A percentile compares a stretch with the other conserved stretches of the same genome.
Evolutionary conservation across 331 rosid genomes (phyloP).

Genomic region (Malus hybrid): DNA sequence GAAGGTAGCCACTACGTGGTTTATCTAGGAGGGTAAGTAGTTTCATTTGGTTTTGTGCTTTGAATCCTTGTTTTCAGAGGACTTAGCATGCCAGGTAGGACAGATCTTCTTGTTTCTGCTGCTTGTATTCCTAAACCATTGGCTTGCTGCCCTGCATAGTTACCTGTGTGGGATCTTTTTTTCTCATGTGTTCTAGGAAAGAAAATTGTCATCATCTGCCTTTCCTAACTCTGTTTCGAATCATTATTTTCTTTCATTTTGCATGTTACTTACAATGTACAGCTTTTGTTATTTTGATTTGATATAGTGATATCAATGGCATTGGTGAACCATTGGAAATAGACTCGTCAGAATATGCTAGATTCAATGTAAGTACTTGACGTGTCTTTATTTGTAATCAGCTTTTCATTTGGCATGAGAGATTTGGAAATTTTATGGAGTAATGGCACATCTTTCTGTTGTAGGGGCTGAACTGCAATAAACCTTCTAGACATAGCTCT

Average conservation of each 20-base stretch:
- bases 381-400: constrained; percentile 1
- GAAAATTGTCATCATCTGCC: background rate
- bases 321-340: constrained; percentile 47
- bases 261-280: constrained; percentile 6
- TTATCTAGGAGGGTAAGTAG: background rate
- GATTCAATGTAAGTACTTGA: constrained; percentile 37
- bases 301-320: constrained; percentile 47
- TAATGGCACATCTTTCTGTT: constrained; percentile 19
- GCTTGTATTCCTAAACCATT: background rate
- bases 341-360: constrained; percentile 34
- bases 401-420: constrained; percentile 6
- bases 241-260: background rate
- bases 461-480: constrained; percentile 42
- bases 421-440: constrained; percentile 1
- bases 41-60: background rate
- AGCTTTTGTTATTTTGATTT: constrained; percentile 15
- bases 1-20: background rate
- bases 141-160: background rate
- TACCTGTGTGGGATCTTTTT: background rate
- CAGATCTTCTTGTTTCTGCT: background rate
- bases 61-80: background rate
- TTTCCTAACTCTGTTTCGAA: background rate
- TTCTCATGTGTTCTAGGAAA: background rate
- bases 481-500: constrained; percentile 32
- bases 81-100: background rate